A percentile compares a stretch with the other conserved stretches of the same genome.
These are phyloP conservation scores for Actinomortierella ambigua DNA, from an alignment of 371 early-diverging fungal species.

Conservation along the genomic window DNA sequence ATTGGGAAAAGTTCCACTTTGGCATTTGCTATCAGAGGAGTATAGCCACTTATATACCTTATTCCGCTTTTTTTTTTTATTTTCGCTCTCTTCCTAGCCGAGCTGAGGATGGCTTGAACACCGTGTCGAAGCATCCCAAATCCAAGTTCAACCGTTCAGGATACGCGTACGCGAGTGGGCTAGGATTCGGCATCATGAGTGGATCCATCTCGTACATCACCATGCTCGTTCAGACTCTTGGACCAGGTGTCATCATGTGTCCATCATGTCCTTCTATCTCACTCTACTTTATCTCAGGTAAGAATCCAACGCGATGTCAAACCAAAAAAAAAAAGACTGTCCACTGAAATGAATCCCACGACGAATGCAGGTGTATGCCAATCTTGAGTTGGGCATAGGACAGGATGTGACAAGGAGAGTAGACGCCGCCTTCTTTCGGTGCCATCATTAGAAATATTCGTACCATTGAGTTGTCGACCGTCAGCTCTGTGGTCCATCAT, in stretches of 20 bases:
- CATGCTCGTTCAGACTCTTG: constrained; percentile 63
- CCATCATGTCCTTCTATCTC: constrained; percentile 65
- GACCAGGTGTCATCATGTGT: constrained; percentile 73
- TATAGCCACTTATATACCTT: not conserved
- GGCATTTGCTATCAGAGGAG: not conserved
- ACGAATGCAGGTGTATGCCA: not conserved
- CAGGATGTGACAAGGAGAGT: too few species aligned
- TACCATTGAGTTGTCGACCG: too few species aligned
- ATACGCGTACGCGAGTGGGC: constrained; percentile 66
- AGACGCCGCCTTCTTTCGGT: not conserved
- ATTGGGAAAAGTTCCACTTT: not conserved
- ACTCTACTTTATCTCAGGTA: constrained; percentile 70
- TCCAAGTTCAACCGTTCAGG: constrained; percentile 61
- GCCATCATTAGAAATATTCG: constrained; percentile 1
- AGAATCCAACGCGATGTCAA: not conserved
- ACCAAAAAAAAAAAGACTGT: not conserved
- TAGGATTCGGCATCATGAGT: constrained; percentile 73
- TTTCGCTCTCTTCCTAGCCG: constrained; percentile 32
- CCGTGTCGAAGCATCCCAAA: constrained; percentile 59
- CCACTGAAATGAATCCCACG: not conserved
- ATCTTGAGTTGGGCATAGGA: not conserved
- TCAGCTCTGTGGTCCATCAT: too few species aligned
- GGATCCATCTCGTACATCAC: constrained; percentile 71
- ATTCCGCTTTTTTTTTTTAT: not conserved
- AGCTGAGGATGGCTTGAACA: constrained; percentile 63